Conservation (phyloP, 2,329 filamentous ascomycete genomes). For the Sporothrix curviconia region DNA sequence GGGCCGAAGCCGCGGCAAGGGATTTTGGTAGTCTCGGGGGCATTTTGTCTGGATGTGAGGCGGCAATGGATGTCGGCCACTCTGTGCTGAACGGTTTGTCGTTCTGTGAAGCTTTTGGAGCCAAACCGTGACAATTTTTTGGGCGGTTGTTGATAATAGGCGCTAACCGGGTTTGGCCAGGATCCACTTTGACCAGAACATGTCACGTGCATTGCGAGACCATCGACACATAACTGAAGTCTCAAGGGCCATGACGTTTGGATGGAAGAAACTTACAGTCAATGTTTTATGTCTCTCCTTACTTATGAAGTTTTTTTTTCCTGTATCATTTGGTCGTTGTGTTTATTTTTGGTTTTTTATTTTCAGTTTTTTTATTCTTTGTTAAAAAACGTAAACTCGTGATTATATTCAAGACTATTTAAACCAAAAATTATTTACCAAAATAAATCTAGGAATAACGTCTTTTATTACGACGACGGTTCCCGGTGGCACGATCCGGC, state of each 20-base stretch:
- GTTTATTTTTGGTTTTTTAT: background rate
- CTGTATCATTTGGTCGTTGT: too few species aligned
- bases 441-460: too few species aligned
- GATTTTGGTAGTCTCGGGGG: constrained; percentile 16
- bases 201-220: too few species aligned
- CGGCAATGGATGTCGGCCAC: constrained; percentile 2
- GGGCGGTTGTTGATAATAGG: background rate
- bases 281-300: too few species aligned
- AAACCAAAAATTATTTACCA: too few species aligned
- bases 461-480: background rate
- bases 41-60: constrained; percentile 15
- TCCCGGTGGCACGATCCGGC: background rate
- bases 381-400: background rate
- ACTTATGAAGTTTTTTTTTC: too few species aligned
- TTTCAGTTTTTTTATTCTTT: background rate
- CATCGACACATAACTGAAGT: too few species aligned
- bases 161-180: background rate
- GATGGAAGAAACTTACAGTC: too few species aligned
- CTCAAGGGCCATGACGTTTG: too few species aligned
- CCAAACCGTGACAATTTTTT: constrained; percentile 7
- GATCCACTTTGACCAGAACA: background rate
- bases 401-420: background rate
- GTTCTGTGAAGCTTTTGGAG: constrained; percentile 1
- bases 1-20: background rate
- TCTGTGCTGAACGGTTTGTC: background rate